A percentile compares a stretch with the other conserved stretches of the same genome.
Evolutionary conservation across 2,329 filamentous ascomycete genomes (phyloP).

Genomic region (Verticillium nonalfalfae): DNA sequence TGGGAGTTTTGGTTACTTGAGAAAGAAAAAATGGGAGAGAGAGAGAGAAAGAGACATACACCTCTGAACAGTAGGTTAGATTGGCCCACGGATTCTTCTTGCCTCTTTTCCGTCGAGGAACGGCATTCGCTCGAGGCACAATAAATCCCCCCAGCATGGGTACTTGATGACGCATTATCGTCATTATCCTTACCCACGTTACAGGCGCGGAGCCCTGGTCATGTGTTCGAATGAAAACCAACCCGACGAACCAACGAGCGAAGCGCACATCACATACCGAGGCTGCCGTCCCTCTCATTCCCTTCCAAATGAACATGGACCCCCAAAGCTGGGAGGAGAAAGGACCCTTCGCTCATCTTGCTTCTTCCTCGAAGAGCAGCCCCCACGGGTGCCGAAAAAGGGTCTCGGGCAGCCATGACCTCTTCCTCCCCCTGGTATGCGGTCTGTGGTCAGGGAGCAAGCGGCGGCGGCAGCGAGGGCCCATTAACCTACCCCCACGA

Average conservation of each 20-base stretch:
- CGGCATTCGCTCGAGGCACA: not conserved
- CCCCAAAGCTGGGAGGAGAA: not conserved
- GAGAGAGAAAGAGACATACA: too few relatives aligned
- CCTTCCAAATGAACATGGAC: not conserved
- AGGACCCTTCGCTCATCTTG: too few relatives aligned
- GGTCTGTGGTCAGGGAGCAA: not conserved
- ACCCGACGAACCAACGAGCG: not conserved
- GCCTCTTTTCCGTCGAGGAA: not conserved
- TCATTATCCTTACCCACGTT: not conserved
- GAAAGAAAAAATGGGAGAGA: too few relatives aligned
- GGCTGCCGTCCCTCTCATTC: not conserved
- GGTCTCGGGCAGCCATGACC: not conserved
- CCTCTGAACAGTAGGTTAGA: not conserved
- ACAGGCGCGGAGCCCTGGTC: not conserved
- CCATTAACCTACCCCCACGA: too few relatives aligned
- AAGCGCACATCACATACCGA: not conserved
- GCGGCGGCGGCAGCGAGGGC: too few relatives aligned
- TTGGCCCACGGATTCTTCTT: not conserved
- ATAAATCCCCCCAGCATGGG: not conserved
- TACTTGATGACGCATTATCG: not conserved
- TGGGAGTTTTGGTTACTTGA: not conserved
- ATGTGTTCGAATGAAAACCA: not conserved
- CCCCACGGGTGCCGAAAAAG: not conserved
- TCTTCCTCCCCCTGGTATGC: too few relatives aligned
- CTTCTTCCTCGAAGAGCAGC: not conserved